Conservation (phyloP, 2,329 filamentous ascomycete species). For the Pseudocercospora ulei region DNA sequence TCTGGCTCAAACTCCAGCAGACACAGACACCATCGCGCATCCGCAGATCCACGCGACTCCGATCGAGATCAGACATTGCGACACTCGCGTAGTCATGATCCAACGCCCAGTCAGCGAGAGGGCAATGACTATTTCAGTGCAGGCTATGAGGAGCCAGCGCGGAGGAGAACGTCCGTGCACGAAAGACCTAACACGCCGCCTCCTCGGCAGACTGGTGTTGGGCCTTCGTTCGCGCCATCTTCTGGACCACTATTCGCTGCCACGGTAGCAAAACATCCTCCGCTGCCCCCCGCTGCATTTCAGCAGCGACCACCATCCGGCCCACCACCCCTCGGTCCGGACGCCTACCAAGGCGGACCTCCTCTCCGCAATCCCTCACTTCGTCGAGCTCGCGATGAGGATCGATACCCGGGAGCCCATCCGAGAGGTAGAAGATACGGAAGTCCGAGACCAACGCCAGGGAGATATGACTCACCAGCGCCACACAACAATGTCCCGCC, state of each 20-base stretch:
- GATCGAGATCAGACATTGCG: constrained; percentile 31
- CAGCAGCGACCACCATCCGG: constrained; percentile 12
- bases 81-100: constrained; percentile 39
- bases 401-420: constrained; percentile 12
- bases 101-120: constrained; percentile 33
- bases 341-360: constrained; percentile 17
- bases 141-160: constrained; percentile 16
- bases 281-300: constrained; percentile 11
- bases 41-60: constrained; percentile 15
- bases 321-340: constrained; percentile 2
- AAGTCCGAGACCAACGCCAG: constrained; percentile 12
- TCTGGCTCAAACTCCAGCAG: constrained; percentile 19
- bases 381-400: constrained; percentile 15
- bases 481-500: constrained; percentile 10
- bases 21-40: constrained; percentile 15
- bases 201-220: constrained; percentile 21
- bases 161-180: constrained; percentile 19
- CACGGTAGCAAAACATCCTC: constrained; percentile 19
- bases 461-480: constrained; percentile 10
- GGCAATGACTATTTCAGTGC: constrained; percentile 22
- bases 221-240: constrained; percentile 38
- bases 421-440: constrained; percentile 12
- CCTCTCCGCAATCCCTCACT: constrained; percentile 19
- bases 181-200: constrained; percentile 22
- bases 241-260: constrained; percentile 41